Base-by-base conservation (phyloP, 1,139 yeast genomes). In the Yamadazyma spencermartinsiae region DNA sequence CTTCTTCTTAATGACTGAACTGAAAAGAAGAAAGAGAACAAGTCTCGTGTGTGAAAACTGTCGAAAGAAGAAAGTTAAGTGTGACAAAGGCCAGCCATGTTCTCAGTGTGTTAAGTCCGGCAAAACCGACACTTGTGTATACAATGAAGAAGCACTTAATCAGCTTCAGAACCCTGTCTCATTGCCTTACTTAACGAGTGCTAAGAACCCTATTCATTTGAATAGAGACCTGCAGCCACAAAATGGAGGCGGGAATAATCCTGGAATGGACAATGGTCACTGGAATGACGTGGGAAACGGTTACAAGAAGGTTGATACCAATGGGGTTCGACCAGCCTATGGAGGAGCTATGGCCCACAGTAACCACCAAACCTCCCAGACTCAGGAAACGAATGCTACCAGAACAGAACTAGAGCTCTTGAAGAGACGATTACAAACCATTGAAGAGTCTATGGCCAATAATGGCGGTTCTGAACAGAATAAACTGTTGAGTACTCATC, bases 41-140 rank as follows among this genome's bases (percentile, higher is more conserved):
- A 60, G 68, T 35, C 51, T 64, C 3, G 73, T 68, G 4, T 69
- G 75, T 45, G 52, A 49, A 13, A 58, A 58, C 36, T 69, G 75
- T 46, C 61, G 61, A 44, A 48, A 52, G 31, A 58, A 61, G 43
- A 68, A 69, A 47, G 58, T 68, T 43, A 61, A 55, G 37, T 69
- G 75, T 53, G 71, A 68, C 41, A 56, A 63, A 37, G 56, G 51
- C 11, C 47, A 44, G 25, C 75, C 75, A 0, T 69, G 75, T 47
- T 46, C 55, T 3, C 66, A 61, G 35, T 69, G 75, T 51, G 44
- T 56, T 4, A 62, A 57, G 39, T 45, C 58, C 10, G 54, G 55
- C 16, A 44, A 55, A 11, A 37, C 49, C 4, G 50, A 44, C 21
- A 30, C 46, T 14, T 68, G 74, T 45, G 37, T 39, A 10, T 68